Conservation (phyloP, 2,329 filamentous ascomycete species). For the Ophiosphaerella herpotricha region DNA sequence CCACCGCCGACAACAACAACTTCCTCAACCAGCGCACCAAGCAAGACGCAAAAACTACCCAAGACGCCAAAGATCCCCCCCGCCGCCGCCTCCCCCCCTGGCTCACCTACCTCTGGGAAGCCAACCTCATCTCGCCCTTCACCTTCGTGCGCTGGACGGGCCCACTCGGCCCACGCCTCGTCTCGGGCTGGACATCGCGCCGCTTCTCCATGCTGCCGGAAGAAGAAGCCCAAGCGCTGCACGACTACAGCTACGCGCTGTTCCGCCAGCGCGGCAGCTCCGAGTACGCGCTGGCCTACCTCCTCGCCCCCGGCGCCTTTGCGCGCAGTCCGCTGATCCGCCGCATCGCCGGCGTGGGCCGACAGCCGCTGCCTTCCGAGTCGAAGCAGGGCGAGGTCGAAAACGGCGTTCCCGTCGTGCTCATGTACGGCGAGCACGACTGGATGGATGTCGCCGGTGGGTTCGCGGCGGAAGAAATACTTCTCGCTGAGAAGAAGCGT, state of each 20-base stretch:
- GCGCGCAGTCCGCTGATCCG: slow-evolving; percentile 86
- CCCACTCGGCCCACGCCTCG: slow-evolving; percentile 85
- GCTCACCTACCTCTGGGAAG: slow-evolving; percentile 94
- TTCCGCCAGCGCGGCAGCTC: slow-evolving; percentile 92
- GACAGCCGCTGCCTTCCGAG: slow-evolving; percentile 60
- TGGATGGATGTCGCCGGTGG: slow-evolving; percentile 98
- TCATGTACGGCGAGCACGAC: slow-evolving; percentile 97
- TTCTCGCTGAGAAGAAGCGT: slow-evolving; percentile 65
- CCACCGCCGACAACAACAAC: slow-evolving; percentile 62
- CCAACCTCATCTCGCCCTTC: slow-evolving; percentile 88
- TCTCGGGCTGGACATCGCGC: slow-evolving; percentile 92
- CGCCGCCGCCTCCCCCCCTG: slow-evolving; percentile 74
- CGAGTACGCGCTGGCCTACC: slow-evolving; percentile 90
- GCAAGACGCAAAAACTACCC: slow-evolving; percentile 28
- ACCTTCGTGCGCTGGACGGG: slow-evolving; percentile 86
- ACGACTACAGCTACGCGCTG: slow-evolving; percentile 92
- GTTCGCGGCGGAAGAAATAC: slow-evolving; percentile 75
- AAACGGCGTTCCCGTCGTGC: slow-evolving; percentile 78
- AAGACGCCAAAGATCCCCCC: slow-evolving; percentile 52
- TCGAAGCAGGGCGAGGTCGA: slow-evolving; percentile 45
- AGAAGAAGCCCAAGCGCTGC: slow-evolving; percentile 80
- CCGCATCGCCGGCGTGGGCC: slow-evolving; percentile 82
- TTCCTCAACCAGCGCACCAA: slow-evolving; percentile 56
- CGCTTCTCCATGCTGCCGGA: slow-evolving; percentile 86
- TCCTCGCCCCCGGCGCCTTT: slow-evolving; percentile 91